Evolutionary conservation across 306 rosid genomes (phyloP).

Genomic region (Prunus davidiana): DNA sequence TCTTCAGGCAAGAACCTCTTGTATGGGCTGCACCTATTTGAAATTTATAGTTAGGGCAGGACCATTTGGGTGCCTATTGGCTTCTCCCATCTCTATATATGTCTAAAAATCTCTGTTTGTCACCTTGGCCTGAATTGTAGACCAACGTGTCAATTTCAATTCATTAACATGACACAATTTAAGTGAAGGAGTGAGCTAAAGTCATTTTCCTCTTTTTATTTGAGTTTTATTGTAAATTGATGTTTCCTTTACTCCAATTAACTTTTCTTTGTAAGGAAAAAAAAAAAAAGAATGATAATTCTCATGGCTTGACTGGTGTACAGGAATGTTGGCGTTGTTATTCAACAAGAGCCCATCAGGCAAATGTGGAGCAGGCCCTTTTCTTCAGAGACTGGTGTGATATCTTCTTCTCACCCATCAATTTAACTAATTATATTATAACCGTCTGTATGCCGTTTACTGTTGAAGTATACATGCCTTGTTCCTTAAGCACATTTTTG

Average conservation of each 20-base stretch:
- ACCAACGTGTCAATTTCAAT: neutral
- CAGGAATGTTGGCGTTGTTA: conserved; percentile 40
- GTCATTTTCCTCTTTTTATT: neutral
- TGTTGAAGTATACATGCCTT: neutral
- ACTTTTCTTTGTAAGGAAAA: neutral
- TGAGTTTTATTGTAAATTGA: neutral
- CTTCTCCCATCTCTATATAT: neutral
- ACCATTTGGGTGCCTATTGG: neutral
- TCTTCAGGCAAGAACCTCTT: neutral
- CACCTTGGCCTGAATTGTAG: neutral
- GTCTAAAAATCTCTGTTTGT: neutral
- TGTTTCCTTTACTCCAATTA: neutral
- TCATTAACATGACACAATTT: neutral
- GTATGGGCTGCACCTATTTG: neutral
- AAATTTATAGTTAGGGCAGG: neutral
- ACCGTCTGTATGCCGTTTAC: neutral
- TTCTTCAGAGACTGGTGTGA: conserved; percentile 75
- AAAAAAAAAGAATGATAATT: neutral
- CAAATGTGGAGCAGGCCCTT: conserved; percentile 54
- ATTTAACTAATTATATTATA: neutral
- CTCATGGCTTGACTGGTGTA: conserved; percentile 16
- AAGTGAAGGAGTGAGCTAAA: neutral
- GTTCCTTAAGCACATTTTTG: too few relatives aligned
- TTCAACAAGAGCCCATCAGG: conserved; percentile 32
- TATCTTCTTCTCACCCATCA: conserved; percentile 10